Evolutionary conservation across 164 flowering plant species (phyloP).

Genomic region (Litsea cubeba): DNA sequence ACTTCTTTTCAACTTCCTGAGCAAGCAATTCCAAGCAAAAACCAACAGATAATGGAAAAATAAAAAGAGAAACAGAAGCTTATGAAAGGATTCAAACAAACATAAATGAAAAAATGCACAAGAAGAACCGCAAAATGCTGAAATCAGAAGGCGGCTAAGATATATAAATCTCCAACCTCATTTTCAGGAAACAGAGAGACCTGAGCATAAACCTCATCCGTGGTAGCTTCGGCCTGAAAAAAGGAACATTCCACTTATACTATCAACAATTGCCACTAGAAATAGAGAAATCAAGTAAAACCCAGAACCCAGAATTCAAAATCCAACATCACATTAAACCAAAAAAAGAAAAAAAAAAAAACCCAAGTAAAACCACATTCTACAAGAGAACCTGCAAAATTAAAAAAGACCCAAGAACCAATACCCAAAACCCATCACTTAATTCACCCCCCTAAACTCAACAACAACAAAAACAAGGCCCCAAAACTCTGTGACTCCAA

Average conservation of each 20-base stretch:
- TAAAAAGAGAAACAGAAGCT: not conserved
- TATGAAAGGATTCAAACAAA: too few relatives aligned
- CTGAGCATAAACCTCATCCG: conserved; percentile 86
- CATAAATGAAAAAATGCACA: not conserved
- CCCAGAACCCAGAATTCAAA: not conserved
- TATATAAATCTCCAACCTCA: conserved; percentile 41
- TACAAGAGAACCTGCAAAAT: not conserved
- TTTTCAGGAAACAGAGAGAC: conserved; percentile 71
- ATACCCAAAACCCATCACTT: not conserved
- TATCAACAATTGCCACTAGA: not conserved
- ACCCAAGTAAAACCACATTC: not conserved
- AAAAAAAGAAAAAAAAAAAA: not conserved
- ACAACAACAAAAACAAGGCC: not conserved
- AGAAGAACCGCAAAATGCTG: not conserved
- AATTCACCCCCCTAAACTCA: not conserved
- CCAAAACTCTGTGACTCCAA: not conserved
- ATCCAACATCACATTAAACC: not conserved
- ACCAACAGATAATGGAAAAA: not conserved
- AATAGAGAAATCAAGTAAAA: not conserved
- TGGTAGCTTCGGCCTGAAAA: conserved; percentile 67
- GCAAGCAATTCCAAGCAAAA: not conserved
- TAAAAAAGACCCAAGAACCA: not conserved
- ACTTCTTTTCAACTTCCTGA: conserved; percentile 49
- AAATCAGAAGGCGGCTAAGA: not conserved
- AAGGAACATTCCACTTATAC: not conserved